These are phyloP conservation scores for Xylaria sp. DNA, from an alignment of 2,329 filamentous ascomycete species.

Conservation along the genomic window DNA sequence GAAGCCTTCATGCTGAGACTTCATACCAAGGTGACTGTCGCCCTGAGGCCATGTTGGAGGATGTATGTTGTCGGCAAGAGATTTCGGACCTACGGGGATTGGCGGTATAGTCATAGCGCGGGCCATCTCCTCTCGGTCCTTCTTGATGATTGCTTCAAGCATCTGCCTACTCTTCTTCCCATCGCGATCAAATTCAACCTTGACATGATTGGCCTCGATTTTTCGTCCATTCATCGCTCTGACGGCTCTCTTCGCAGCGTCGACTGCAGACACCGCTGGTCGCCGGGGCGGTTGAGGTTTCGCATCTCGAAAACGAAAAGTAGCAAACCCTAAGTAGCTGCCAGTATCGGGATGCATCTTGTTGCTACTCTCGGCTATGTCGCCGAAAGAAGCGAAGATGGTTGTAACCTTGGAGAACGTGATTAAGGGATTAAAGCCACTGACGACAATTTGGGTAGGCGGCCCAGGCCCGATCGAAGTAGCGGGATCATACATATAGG, in stretches of 20 bases:
- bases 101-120: conserved; percentile 42
- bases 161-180: conserved; percentile 83
- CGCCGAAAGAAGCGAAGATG: conserved; percentile 83
- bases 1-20: conserved; percentile 56
- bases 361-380: conserved; percentile 90
- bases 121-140: conserved; percentile 70
- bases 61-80: conserved; percentile 45
- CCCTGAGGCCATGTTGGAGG: conserved; percentile 18
- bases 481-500: conserved; percentile 82
- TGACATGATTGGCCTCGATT: conserved; percentile 80
- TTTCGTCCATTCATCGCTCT: conserved; percentile 80
- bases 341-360: conserved; percentile 95
- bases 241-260: conserved; percentile 84
- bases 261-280: conserved; percentile 73
- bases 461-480: conserved; percentile 90
- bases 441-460: conserved; percentile 89
- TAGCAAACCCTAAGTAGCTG: conserved; percentile 92
- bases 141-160: conserved; percentile 78
- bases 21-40: conserved; percentile 37
- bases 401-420: conserved; percentile 80
- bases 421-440: conserved; percentile 93
- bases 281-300: conserved; percentile 61
- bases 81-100: conserved; percentile 47
- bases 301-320: conserved; percentile 86
- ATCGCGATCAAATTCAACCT: conserved; percentile 89